These are phyloP conservation scores for Candida namnaoensis DNA, from an alignment of 805 yeast species.

Conservation along the genomic window DNA sequence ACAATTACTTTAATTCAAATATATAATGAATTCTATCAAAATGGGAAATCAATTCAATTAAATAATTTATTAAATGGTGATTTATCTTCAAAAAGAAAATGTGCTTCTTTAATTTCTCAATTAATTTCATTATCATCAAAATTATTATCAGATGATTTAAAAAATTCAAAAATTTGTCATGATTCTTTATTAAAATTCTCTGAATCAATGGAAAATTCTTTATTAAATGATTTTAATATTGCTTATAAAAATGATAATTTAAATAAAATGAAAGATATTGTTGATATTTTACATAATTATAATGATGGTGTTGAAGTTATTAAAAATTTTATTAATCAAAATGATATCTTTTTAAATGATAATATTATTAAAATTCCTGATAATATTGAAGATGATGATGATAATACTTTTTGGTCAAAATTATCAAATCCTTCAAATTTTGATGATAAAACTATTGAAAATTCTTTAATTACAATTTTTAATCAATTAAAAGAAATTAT, in stretches of 20 bases:
- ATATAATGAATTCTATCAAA: conserved; percentile 63
- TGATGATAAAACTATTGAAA: conserved; percentile 40
- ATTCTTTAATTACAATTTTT: conserved; percentile 23
- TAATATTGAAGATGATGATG: conserved; percentile 27
- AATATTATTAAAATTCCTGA: conserved; percentile 18
- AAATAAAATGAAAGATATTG: conserved; percentile 65
- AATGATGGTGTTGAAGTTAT: conserved; percentile 82
- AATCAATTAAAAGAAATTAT: conserved; percentile 51
- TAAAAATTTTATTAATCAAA: conserved; percentile 73
- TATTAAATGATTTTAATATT: conserved; percentile 61
- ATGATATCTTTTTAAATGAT: conserved; percentile 49
- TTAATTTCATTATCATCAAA: conserved; percentile 57
- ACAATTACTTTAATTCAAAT: conserved; percentile 68
- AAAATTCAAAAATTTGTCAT: conserved; percentile 28
- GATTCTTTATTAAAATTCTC: conserved; percentile 57
- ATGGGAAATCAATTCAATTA: conserved; percentile 40
- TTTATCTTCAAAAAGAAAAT: conserved; percentile 46
- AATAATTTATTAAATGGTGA: conserved; percentile 46
- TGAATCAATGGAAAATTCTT: conserved; percentile 63
- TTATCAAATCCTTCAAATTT: conserved; percentile 52
- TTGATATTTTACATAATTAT: conserved; percentile 66
- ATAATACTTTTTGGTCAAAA: conserved; percentile 47
- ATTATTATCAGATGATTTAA: conserved; percentile 45
- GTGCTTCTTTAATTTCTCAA: conserved; percentile 65
- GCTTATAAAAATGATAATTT: conserved; percentile 68